phyloP scores from a whole-genome alignment of 495 filamentous ascomycete species.

The Zalerion maritima region DNA sequence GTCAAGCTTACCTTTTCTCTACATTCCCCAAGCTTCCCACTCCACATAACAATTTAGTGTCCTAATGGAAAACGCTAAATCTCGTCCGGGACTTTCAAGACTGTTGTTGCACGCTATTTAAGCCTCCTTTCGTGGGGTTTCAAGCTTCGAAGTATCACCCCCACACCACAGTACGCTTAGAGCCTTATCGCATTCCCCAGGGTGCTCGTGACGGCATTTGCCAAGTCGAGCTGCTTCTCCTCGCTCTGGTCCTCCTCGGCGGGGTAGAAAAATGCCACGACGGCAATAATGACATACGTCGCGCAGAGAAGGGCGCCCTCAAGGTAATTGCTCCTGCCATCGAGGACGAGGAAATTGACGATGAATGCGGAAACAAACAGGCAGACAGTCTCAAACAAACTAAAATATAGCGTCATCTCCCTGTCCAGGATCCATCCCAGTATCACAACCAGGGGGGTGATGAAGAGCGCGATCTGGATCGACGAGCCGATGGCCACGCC shows the following conservation, averaged over 20 bases:
- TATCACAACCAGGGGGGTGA: constrained; percentile 77
- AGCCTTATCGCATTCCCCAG: no score
- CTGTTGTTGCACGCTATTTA: no score
- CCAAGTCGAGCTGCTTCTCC: no score
- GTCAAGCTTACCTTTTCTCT: no score
- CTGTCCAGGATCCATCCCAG: constrained; percentile 76
- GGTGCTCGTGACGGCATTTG: no score
- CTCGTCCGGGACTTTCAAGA: no score
- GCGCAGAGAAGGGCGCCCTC: constrained; percentile 73
- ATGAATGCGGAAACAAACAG: constrained; percentile 79
- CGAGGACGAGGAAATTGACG: constrained; percentile 79
- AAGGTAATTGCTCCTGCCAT: constrained; percentile 78
- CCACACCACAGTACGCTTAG: no score
- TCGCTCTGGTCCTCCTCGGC: constrained; percentile 33
- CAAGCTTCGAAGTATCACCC: no score
- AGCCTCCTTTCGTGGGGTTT: no score
- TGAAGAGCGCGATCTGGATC: constrained; percentile 81
- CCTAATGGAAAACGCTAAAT: no score
- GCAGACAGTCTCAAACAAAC: constrained; percentile 76
- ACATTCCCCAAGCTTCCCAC: no score
- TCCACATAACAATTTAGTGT: no score
- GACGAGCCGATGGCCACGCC: constrained; percentile 78
- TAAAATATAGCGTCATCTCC: constrained; percentile 83
- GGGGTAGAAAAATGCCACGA: constrained; percentile 52
- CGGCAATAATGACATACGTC: constrained; percentile 66